phyloP scores from a whole-genome alignment of 345 rosid genomes.

The Ceriops decandra region DNA sequence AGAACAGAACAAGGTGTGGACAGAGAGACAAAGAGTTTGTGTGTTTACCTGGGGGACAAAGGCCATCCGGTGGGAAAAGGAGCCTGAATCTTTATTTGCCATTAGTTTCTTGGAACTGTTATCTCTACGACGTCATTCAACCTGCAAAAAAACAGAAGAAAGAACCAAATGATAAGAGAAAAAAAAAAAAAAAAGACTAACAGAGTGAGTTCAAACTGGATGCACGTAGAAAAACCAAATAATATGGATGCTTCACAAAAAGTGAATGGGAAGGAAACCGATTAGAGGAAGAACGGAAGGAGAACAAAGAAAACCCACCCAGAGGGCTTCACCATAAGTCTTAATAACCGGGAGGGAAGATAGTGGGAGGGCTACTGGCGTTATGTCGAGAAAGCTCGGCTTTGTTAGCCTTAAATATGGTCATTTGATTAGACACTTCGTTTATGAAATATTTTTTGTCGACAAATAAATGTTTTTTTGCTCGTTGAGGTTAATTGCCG shows the following conservation, averaged over 20 bases:
- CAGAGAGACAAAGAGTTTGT: not conserved
- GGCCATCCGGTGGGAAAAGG: slow-evolving; percentile 42
- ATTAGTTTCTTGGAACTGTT: slow-evolving; percentile 15
- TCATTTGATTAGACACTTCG: too few species aligned
- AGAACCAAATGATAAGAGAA: not conserved
- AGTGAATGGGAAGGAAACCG: too few species aligned
- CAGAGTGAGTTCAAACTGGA: not conserved
- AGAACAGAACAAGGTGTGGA: not conserved
- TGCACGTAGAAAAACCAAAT: too few species aligned
- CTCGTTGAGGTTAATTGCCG: too few species aligned
- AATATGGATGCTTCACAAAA: too few species aligned
- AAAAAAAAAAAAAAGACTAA: not conserved
- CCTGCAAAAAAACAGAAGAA: not conserved
- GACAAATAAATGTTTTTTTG: too few species aligned
- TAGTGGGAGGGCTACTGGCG: not conserved
- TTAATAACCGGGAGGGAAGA: not conserved
- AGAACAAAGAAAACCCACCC: not conserved
- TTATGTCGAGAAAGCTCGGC: too few species aligned
- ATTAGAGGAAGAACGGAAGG: not conserved
- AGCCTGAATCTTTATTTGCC: slow-evolving; percentile 51
- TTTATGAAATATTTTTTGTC: too few species aligned
- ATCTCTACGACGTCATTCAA: slow-evolving; percentile 8
- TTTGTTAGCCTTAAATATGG: too few species aligned
- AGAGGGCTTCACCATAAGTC: not conserved
- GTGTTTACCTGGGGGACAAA: slow-evolving; percentile 49